Evolutionary conservation across 768 basidiomycete genomes (phyloP), one percentile per base, ranked within the genome.

Genomic region (Crepidotus variabilis): DNA sequence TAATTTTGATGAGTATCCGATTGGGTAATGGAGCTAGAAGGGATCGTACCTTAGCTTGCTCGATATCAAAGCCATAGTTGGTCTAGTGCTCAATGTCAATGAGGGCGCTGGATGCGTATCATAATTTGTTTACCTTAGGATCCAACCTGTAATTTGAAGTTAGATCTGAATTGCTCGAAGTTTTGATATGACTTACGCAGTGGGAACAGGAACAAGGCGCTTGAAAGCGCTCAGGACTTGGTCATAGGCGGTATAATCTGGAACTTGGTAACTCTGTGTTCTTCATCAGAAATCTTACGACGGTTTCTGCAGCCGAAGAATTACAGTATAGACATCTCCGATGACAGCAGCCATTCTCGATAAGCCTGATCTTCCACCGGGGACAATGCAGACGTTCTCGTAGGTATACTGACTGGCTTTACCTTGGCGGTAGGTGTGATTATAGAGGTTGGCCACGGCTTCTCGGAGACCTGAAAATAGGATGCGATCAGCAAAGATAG

Each of bases 301-400:
- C 13, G 20, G 32, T 35, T 21, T 53, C 9, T 32, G 18, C 9
- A 46, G 56, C 16, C 13, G 35, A 22, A 39, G 22, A 28, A 78
- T 58, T 61, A 89, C 91, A 43, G 86, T 87, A 62, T 92, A 93
- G 51, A 94, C 92, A 66, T 94, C 91, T 45, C 91, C 87, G 56
- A 98, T 82, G 50, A 98, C 94, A 14, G 95, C 91, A 13, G 94
- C 94, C 21, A 98, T 81, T 57, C 95, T 86, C 24, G 92, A 90
- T 59, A 98, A 79, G 10, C 94, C 94, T 2, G 94, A 79, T 54
- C 93, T 86, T 14, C 95, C 95, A 46, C 95, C 95, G 11, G 95
- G 95, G 0, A 97, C 94, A 63, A 98, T 96, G 65, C 91, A 94
- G 11, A 92, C 88, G 65, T 98, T 98, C 72, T 95, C 93, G 61